These are phyloP conservation scores for Adansonia digitata DNA, from an alignment of 345 rosid species.

Conservation along the genomic window DNA sequence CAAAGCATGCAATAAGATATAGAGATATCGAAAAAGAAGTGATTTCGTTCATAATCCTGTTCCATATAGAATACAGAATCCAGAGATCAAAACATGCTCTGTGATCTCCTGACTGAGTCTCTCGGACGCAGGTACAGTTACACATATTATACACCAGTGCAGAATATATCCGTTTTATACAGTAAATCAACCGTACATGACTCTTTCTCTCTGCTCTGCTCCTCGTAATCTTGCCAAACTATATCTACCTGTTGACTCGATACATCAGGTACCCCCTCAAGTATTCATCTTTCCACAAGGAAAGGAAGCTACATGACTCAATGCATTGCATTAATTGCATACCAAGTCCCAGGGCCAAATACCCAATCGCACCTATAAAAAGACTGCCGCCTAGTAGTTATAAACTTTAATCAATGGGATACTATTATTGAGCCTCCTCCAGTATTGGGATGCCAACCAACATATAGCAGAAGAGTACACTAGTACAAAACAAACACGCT, in stretches of 20 bases:
- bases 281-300: constrained; percentile 2
- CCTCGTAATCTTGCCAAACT: neutral
- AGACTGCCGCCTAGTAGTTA: constrained; percentile 15
- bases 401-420: constrained; percentile 24
- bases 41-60: neutral
- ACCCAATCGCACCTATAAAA: constrained; percentile 3
- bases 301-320: constrained; percentile 4
- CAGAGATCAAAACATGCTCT: neutral
- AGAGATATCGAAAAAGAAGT: neutral
- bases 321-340: no score
- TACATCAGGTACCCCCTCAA: neutral
- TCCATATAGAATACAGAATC: neutral
- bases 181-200: constrained; percentile 3
- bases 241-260: neutral
- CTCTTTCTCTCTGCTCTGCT: neutral
- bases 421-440: constrained; percentile 38
- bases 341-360: neutral
- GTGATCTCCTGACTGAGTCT: neutral
- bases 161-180: constrained; percentile 2
- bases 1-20: neutral
- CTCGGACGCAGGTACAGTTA: neutral
- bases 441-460: constrained; percentile 43
- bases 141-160: neutral
- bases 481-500: constrained; percentile 43
- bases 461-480: constrained; percentile 37